Base-by-base conservation (phyloP, 352 stramenopile species). In the Pythium guiyangense region DNA sequence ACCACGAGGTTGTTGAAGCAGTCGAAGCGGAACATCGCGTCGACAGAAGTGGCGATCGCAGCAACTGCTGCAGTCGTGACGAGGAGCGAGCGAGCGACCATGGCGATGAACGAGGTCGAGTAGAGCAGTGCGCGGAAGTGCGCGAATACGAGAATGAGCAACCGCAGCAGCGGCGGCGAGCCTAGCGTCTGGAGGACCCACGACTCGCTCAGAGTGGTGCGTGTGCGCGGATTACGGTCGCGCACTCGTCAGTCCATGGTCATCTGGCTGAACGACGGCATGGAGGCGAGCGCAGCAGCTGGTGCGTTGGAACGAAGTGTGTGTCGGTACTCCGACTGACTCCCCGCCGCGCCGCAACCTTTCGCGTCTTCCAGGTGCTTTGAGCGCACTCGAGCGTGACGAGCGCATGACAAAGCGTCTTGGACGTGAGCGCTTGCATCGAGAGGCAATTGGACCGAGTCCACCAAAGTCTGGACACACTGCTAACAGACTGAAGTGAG, bases 1-100 rank as follows among this genome's bases (percentile, higher is more conserved):
- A 79, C 61, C 3, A 84, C 71, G 49, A 84, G 60, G 60, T 84
- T 77, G 62, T 80, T 84, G 57, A 73, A 74, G 62, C 73, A 84
- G 56, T 79, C 64, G 46, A 77, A 78, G 27, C 70, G 70, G 40
- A 78, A 78, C 70, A 78, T 74, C n/a, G 51, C 60, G 17, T 49
- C 25, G 2, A 22, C 37, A 3, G 54, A 49, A 37, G 43, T 9
- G 1, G 29, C 31, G 43, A 52, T 57, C 22, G n/a, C 52, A 20
- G 20, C 27, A 1, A 40, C 50, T 26, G 35, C 50, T 10, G 37
- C 35, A 8, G 12, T 20, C 3, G 35, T 3, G 22, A 27, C 35
- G 50, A 56, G 35, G 12, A 54, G 20, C 0, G 49, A 40, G 20
- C 37, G 37, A 42, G 37, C 37, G 37, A 42, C 37, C 37, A 42